Evolutionary conservation across 2,329 filamentous ascomycete genomes (phyloP).

Genomic region (Didymella exigua): DNA sequence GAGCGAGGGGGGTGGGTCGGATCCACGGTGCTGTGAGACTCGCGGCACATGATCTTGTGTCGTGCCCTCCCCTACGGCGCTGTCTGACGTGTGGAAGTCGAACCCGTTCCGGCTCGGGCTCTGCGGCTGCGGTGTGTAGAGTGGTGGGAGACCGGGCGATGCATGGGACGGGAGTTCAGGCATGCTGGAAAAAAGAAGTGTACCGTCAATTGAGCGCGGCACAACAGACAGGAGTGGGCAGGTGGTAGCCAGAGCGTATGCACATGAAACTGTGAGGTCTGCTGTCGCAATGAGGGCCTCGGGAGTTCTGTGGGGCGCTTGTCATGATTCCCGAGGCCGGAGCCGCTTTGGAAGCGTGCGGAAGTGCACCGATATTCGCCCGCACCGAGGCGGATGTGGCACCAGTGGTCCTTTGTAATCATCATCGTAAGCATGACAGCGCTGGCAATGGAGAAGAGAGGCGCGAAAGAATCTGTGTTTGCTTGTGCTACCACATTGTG

Average conservation of each 20-base stretch:
- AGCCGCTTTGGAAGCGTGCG: slow-evolving; percentile 30
- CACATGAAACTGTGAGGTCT: slow-evolving; percentile 6
- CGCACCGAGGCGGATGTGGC: slow-evolving; percentile 5
- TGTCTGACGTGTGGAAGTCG: slow-evolving; percentile 31
- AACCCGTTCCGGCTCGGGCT: slow-evolving; percentile 49
- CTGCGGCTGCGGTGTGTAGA: slow-evolving; percentile 60
- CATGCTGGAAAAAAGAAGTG: slow-evolving; percentile 46
- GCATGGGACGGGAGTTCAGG: slow-evolving; percentile 61
- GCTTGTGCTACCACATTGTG: slow-evolving; percentile 1
- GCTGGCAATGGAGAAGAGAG: slow-evolving; percentile 3
- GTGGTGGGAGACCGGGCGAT: slow-evolving; percentile 57
- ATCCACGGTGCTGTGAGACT: slow-evolving; percentile 1
- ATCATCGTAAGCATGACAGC: slow-evolving; percentile 32
- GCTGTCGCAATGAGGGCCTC: slow-evolving; percentile 16
- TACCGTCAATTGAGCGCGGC: slow-evolving; percentile 14
- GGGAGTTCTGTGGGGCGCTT: slow-evolving; percentile 3
- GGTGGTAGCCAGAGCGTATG: not conserved
- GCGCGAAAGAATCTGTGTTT: not conserved
- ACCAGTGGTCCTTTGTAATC: slow-evolving; percentile 16
- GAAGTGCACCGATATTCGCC: slow-evolving; percentile 27
- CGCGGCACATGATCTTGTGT: not conserved
- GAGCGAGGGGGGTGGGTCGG: slow-evolving; percentile 48
- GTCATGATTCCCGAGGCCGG: slow-evolving; percentile 19
- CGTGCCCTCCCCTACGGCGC: slow-evolving; percentile 14
- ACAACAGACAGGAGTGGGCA: slow-evolving; percentile 9